Evolutionary conservation across 441 rosid species (phyloP).

Genomic region (Populus hybrid): DNA sequence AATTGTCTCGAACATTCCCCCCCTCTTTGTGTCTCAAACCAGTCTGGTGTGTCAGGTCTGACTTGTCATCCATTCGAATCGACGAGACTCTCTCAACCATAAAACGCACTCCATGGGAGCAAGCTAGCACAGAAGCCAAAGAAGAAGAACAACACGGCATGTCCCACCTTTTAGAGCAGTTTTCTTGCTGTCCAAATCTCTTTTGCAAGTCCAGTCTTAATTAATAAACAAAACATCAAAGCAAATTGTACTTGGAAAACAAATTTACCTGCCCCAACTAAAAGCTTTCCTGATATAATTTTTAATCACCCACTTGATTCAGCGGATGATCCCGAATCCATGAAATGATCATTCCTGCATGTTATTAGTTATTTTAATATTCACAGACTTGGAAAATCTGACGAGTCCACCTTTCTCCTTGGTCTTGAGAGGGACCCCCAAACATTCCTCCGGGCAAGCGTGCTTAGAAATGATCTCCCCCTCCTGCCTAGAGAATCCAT

Average conservation of each 20-base stretch:
- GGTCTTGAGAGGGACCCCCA: slow-evolving; percentile 14
- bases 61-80: not conserved
- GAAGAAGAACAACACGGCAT: not conserved
- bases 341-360: slow-evolving; percentile 9
- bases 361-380: slow-evolving; percentile 10
- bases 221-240: slow-evolving; percentile 1
- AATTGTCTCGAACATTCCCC: not conserved
- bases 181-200: not conserved
- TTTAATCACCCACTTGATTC: slow-evolving; percentile 24
- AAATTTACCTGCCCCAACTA: slow-evolving; percentile 58
- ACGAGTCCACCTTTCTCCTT: not conserved
- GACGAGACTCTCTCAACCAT: slow-evolving; percentile 8
- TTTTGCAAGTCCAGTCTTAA: not conserved
- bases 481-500: slow-evolving; percentile 8
- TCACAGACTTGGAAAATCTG: slow-evolving; percentile 10
- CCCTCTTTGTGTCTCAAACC: not conserved
- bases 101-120: slow-evolving; percentile 5
- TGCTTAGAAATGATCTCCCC: slow-evolving; percentile 19
- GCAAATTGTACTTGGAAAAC: slow-evolving; percentile 27
- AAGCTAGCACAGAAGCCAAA: not conserved
- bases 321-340: slow-evolving; percentile 15
- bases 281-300: slow-evolving; percentile 34
- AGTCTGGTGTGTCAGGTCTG: slow-evolving; percentile 1
- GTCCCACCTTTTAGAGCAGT: not conserved
- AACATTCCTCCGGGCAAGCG: slow-evolving; percentile 32